Base-by-base conservation (phyloP, 2,329 filamentous ascomycete genomes). In the Penicillium frequentans region DNA sequence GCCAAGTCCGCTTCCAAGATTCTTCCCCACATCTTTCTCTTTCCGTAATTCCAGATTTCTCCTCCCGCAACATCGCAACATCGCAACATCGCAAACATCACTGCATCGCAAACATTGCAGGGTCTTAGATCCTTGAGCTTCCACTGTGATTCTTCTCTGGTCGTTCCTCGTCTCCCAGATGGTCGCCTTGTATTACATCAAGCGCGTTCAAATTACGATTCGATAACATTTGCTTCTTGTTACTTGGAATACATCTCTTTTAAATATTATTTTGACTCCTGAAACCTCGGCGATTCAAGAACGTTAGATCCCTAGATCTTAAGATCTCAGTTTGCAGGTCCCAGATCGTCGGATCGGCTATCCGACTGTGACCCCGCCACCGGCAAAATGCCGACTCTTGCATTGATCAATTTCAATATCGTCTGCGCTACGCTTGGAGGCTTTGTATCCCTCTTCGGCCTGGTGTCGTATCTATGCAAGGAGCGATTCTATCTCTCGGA, bases 401-500 rank as follows among this genome's bases (percentile, higher is more conserved):
- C 82, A 6, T 68, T 89, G 33, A 86, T 83, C 61, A 89, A 92
- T 72, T 96, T 96, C 81, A 96, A 96, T 75, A 89, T 95, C 62
- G 84, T 92, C 54, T 86, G 90, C 70, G 88, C 90, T 52, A 84
- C 90, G 8, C 76, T 96, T 13, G 93, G 93, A 14, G 93, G 90
- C 1, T 97, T 96, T 77, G 87, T 97, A 60, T 91, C 90, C 0
- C 65, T 96, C n/a, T 97, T 96, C 69, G 92, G 91, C 3, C 78
- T 97, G 44, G 91, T 97, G 0, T 96, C 91, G 1, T 96, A 92
- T 70, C 82, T 96, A 19, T 82, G 90, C 70, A 96, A 97, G 71
- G 93, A 96, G 77, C 89, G 86, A 56, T 93, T 90, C 70, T 96
- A 96, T 72, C 82, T 97, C 1, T 96, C 91, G 1, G 93, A 97